Base-by-base conservation (phyloP, 148 eudicot genomes). In the Limonium bicolor region DNA sequence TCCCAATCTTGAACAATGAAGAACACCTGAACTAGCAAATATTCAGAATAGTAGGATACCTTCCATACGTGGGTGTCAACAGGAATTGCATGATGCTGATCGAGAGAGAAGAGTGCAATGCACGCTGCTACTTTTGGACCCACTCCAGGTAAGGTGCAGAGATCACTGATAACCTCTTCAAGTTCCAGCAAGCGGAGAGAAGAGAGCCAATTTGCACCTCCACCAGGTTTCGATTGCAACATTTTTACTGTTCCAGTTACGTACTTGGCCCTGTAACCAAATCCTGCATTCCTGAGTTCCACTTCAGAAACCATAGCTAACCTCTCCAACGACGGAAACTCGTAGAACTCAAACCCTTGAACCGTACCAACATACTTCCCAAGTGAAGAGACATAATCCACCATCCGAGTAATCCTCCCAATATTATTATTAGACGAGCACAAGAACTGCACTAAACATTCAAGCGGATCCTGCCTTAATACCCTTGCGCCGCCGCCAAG, bases 41-140 rank as follows among this genome's bases (percentile, higher is more conserved):
- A n/a, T n/a, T n/a, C n/a, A n/a, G n/a, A n/a, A n/a, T n/a, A n/a
- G n/a, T n/a, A n/a, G n/a, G n/a, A n/a, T 35, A 84, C 95, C 90
- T 66, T 40, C 97, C 97, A 90, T 44, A 90, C 93, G 50, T 90
- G 97, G 4, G 93, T 80, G 69, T 90, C 97, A 48, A 90, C 93
- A 17, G 95, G 97, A 62, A 90, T 70, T n/a, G 97, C 87, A 27
- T 84, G 97, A 64, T 90, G 95, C 22, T 90, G 97, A 62, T 90
- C 97, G 34, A 90, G 65, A 56, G 95, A 77, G 56, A 90, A 90
- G 48, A 90, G 92, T 58, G 95, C 95, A 45, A 90, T 63, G 61
- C 97, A 84, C 1, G 97, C 86, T 51, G 97, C 97, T 54, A 90
- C 97, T 63, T 90, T 90, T 15, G 97, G 97, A 51, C 97, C 97